Evolutionary conservation across 768 basidiomycete genomes (phyloP).

Genomic region (Arthromyces matolae): DNA sequence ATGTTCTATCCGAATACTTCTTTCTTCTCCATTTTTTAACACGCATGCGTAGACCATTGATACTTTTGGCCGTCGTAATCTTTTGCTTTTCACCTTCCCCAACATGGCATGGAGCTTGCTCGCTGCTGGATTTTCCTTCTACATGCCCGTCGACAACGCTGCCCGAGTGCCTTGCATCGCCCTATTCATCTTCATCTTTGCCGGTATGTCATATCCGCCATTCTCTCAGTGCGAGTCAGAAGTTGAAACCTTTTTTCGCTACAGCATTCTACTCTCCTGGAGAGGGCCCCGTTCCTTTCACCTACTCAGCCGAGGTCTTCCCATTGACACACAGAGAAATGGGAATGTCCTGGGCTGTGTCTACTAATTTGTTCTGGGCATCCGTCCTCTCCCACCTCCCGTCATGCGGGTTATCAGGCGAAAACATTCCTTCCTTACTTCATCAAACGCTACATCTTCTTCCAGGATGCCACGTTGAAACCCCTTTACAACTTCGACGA

Average conservation of each 20-base stretch:
- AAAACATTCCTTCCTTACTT: slow-evolving; percentile 47
- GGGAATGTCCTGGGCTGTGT: slow-evolving; percentile 55
- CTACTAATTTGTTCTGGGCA: slow-evolving; percentile 50
- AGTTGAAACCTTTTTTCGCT: neutral
- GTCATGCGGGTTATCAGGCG: slow-evolving; percentile 42
- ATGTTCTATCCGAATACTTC: too few species aligned
- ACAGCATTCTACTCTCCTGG: slow-evolving; percentile 73
- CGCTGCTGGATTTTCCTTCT: slow-evolving; percentile 72
- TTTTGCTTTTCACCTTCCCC: slow-evolving; percentile 77
- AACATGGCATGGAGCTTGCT: slow-evolving; percentile 75
- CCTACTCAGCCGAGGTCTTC: slow-evolving; percentile 91
- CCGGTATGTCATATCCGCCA: slow-evolving; percentile 21
- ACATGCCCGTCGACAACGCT: slow-evolving; percentile 31
- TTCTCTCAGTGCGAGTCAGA: too few species aligned
- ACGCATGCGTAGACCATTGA: slow-evolving; percentile 47
- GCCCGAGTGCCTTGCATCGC: slow-evolving; percentile 44
- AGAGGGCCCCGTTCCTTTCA: slow-evolving; percentile 88
- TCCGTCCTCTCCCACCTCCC: slow-evolving; percentile 47
- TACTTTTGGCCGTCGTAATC: slow-evolving; percentile 74
- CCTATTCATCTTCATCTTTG: slow-evolving; percentile 42
- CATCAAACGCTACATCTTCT: slow-evolving; percentile 43
- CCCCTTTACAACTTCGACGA: slow-evolving; percentile 54
- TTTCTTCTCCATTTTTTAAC: slow-evolving; percentile 19
- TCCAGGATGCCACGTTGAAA: slow-evolving; percentile 33
- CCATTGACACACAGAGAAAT: slow-evolving; percentile 78